Evolutionary conservation across 768 basidiomycete genomes (phyloP).

Genomic region (Leccinum sublutescens): DNA sequence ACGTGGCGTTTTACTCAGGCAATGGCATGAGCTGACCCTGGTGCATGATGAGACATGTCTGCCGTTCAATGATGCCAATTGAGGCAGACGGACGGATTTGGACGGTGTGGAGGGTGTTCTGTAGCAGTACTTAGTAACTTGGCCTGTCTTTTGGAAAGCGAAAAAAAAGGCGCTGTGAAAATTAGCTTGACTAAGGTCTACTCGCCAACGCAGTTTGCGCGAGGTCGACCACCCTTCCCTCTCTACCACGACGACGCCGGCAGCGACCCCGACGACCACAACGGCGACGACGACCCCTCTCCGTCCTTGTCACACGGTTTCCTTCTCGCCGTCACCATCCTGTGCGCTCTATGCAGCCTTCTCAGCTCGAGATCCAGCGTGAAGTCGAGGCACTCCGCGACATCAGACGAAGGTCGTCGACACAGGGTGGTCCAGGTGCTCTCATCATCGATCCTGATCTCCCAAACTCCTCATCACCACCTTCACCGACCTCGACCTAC

Average conservation of each 20-base stretch:
- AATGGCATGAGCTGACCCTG: not conserved
- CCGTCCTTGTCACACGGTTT: constrained; percentile 15
- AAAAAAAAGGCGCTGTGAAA: constrained; percentile 14
- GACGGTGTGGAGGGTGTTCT: constrained; percentile 18
- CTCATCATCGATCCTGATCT: constrained; percentile 91
- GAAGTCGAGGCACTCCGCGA: constrained; percentile 85
- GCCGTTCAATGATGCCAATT: constrained; percentile 2
- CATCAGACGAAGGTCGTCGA: constrained; percentile 78
- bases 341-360: constrained; percentile 57
- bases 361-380: constrained; percentile 80
- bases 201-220: constrained; percentile 2
- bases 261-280: constrained; percentile 10
- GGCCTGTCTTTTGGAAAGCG: not conserved
- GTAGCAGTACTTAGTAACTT: constrained; percentile 11
- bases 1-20: constrained; percentile 1
- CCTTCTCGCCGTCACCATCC: not conserved
- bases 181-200: not conserved
- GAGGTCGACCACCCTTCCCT: not conserved
- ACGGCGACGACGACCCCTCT: constrained; percentile 9
- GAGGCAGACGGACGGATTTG: constrained; percentile 20
- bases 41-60: constrained; percentile 9
- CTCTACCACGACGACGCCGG: constrained; percentile 9
- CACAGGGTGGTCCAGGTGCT: constrained; percentile 70
- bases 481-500: constrained; percentile 54
- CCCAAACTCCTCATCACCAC: constrained; percentile 65